Conservation (phyloP, 1,139 yeast genomes). For the Blastobotrys elegans region DNA sequence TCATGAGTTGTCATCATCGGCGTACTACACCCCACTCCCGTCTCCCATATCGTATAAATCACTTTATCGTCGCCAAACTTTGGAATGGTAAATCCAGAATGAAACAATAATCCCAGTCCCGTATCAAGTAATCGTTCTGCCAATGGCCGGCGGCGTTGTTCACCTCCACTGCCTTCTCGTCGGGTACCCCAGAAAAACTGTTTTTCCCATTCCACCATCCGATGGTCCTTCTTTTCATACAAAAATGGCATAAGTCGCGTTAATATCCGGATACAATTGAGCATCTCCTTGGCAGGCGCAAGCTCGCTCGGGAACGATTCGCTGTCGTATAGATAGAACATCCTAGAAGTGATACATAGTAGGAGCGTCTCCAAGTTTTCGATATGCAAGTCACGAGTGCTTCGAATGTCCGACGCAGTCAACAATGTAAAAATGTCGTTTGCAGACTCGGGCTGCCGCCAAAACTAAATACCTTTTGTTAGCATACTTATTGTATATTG, state of each 20-base stretch:
- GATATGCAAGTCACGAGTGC: conserved; percentile 54
- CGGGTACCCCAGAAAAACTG: conserved; percentile 43
- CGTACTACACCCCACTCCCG: conserved; percentile 59
- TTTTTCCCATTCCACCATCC: conserved; percentile 35
- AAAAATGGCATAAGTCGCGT: conserved; percentile 64
- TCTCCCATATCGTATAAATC: conserved; percentile 56
- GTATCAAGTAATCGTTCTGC: conserved; percentile 49
- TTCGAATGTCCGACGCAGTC: conserved; percentile 53
- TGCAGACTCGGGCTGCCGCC: conserved; percentile 42
- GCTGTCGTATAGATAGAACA: conserved; percentile 30
- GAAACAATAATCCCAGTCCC: conserved; percentile 52
- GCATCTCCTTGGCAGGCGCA: conserved; percentile 32
- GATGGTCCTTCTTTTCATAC: conserved; percentile 42
- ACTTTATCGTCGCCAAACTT: conserved; percentile 20
- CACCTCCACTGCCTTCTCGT: neutral
- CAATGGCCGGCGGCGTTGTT: conserved; percentile 32
- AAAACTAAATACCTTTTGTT: conserved; percentile 31
- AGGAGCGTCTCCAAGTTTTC: conserved; percentile 53
- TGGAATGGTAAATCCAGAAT: conserved; percentile 55
- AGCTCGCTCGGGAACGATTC: conserved; percentile 29
- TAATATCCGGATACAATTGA: conserved; percentile 62
- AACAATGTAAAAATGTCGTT: conserved; percentile 55
- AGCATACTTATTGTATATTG: neutral
- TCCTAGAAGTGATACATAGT: conserved; percentile 38
- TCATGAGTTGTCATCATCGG: conserved; percentile 42